phyloP scores from a whole-genome alignment of 2,329 filamentous ascomycete genomes.

The Verticillium albo-atrum region DNA sequence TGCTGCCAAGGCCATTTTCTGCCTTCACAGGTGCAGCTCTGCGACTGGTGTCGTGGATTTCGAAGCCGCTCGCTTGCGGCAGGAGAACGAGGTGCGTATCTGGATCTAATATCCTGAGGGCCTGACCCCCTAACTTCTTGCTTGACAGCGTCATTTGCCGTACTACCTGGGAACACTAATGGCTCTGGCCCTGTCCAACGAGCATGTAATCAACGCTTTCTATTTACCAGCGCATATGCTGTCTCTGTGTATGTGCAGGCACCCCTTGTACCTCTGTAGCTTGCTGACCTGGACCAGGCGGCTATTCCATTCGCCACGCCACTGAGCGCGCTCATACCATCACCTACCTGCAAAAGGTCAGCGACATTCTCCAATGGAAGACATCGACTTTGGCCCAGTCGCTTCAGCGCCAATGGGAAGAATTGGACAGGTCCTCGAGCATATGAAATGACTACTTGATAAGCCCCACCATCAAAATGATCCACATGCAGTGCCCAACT shows the following conservation, averaged over 20 bases:
- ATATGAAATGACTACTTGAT: constrained; percentile 4
- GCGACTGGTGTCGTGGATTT: constrained; percentile 4
- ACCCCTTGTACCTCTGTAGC: background rate
- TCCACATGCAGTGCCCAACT: too few relatives aligned
- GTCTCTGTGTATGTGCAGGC: constrained; percentile 10
- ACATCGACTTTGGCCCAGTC: constrained; percentile 4
- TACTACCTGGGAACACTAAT: constrained; percentile 13
- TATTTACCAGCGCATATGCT: constrained; percentile 17
- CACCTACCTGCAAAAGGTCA: constrained; percentile 11
- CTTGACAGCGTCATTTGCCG: constrained; percentile 1
- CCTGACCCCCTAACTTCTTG: background rate
- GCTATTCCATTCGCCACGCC: constrained; percentile 6
- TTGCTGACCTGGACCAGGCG: constrained; percentile 1
- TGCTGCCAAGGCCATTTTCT: constrained; percentile 13
- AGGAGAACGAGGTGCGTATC: constrained; percentile 6
- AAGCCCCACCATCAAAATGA: too few relatives aligned
- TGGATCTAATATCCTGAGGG: background rate
- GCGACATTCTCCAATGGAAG: constrained; percentile 8
- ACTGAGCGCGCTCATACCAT: constrained; percentile 13
- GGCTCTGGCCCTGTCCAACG: constrained; percentile 15
- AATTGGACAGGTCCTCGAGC: constrained; percentile 3
- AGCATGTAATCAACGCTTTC: constrained; percentile 13
- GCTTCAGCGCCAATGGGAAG: constrained; percentile 12
- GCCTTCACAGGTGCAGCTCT: constrained; percentile 10
- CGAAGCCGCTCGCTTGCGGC: constrained; percentile 4